Evolutionary conservation across 768 basidiomycete species (phyloP).

Genomic region (Kondoa subrosea): DNA sequence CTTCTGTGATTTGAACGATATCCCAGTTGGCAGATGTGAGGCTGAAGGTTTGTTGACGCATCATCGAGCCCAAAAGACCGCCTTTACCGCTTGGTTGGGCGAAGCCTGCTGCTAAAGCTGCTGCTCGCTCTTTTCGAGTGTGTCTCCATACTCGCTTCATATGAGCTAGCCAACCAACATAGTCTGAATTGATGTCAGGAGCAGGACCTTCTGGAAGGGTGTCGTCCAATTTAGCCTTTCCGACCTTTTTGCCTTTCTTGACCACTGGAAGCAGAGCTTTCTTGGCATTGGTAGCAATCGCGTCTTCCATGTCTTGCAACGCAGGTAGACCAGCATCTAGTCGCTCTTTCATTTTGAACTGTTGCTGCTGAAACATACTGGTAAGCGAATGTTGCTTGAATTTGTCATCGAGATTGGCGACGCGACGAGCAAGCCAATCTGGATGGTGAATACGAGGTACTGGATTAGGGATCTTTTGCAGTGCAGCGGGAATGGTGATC

Average conservation of each 20-base stretch:
- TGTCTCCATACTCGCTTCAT: slow-evolving; percentile 65
- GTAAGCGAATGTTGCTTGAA: slow-evolving; percentile 97
- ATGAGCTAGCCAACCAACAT: slow-evolving; percentile 58
- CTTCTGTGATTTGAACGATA: slow-evolving; percentile 55
- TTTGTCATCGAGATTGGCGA: slow-evolving; percentile 77
- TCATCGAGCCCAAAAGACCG: slow-evolving; percentile 33
- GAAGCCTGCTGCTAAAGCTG: slow-evolving; percentile 32
- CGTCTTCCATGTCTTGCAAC: slow-evolving; percentile 28
- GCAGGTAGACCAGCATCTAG: slow-evolving; percentile 29
- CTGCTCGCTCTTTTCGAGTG: slow-evolving; percentile 36
- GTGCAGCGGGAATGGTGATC: slow-evolving; percentile 95
- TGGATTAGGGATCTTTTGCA: slow-evolving; percentile 92
- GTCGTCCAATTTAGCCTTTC: background rate
- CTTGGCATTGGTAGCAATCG: slow-evolving; percentile 38
- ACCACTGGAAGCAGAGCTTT: slow-evolving; percentile 13
- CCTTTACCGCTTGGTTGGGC: slow-evolving; percentile 37
- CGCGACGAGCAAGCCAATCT: slow-evolving; percentile 86
- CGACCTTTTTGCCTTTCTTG: slow-evolving; percentile 34
- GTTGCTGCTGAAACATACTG: slow-evolving; percentile 58
- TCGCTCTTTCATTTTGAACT: slow-evolving; percentile 25
- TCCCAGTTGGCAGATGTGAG: slow-evolving; percentile 59
- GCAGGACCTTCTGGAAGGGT: slow-evolving; percentile 30
- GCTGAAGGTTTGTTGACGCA: slow-evolving; percentile 35
- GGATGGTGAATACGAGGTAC: slow-evolving; percentile 91
- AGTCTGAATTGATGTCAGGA: slow-evolving; percentile 52